A percentile compares a stretch with the other conserved stretches of the same genome.
Evolutionary conservation across 805 yeast genomes (phyloP).

Genomic region (Zygoascus flipseniorum): DNA sequence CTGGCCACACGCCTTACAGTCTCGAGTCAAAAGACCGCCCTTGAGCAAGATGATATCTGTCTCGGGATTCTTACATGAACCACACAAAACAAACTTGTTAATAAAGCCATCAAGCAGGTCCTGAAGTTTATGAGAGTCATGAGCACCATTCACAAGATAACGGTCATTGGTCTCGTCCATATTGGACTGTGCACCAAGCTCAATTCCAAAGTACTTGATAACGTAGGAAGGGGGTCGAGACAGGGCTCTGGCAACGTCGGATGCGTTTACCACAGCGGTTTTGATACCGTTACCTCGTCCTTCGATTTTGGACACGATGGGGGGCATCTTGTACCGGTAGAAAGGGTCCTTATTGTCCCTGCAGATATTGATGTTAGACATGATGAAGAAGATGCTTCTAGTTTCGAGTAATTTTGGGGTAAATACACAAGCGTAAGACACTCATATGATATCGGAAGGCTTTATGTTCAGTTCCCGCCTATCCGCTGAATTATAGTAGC

Average conservation of each 20-base stretch:
- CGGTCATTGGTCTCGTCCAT: constrained; percentile 75
- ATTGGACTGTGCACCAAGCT: constrained; percentile 82
- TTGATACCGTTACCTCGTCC: constrained; percentile 99
- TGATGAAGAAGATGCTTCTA: constrained; percentile 25
- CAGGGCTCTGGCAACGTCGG: constrained; percentile 90
- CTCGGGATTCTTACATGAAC: constrained; percentile 93
- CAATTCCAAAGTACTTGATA: constrained; percentile 91
- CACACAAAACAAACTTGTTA: constrained; percentile 86
- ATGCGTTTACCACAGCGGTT: constrained; percentile 82
- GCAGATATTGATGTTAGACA: constrained; percentile 88
- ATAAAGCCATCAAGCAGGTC: constrained; percentile 93
- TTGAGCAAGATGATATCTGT: constrained; percentile 80
- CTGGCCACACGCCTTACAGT: constrained; percentile 98
- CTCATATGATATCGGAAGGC: neutral
- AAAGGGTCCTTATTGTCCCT: constrained; percentile 97
- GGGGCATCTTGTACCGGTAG: constrained; percentile 99
- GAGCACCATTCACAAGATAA: constrained; percentile 89
- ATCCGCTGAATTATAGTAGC: neutral
- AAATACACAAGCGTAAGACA: neutral
- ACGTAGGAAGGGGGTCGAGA: constrained; percentile 89
- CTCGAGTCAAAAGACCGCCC: constrained; percentile 69
- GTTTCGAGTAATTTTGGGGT: neutral
- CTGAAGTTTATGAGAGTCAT: constrained; percentile 82
- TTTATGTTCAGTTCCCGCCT: neutral
- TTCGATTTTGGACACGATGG: constrained; percentile 92